phyloP scores from a whole-genome alignment of 192 early-diverging fungal species.

The Coemansia sp. region DNA sequence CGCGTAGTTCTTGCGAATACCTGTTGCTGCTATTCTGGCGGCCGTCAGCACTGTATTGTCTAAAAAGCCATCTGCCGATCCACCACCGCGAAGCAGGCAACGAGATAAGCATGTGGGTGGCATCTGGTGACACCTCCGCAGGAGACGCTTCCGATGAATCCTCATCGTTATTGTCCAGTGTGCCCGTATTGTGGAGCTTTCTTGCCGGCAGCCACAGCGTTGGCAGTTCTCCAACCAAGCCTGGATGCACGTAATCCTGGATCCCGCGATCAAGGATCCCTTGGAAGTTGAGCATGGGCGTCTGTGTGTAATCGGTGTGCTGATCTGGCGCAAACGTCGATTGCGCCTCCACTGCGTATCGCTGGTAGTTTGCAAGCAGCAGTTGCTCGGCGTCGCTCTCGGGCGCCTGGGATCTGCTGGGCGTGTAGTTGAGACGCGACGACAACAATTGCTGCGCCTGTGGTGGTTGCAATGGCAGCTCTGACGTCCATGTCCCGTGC shows the following conservation, averaged over 20 bases:
- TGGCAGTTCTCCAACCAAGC: constrained; percentile 66
- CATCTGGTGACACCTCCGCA: too few relatives aligned
- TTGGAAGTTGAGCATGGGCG: constrained; percentile 71
- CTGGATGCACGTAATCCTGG: constrained; percentile 66
- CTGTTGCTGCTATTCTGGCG: not conserved
- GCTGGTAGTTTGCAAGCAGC: constrained; percentile 49
- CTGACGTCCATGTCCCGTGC: too few relatives aligned
- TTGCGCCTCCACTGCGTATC: constrained; percentile 47
- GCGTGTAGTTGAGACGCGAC: constrained; percentile 42
- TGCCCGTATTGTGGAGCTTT: not conserved
- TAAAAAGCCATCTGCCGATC: not conserved
- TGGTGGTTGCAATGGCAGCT: constrained; percentile 10
- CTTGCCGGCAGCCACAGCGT: constrained; percentile 71
- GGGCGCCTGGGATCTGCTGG: not conserved
- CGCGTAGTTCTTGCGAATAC: not conserved
- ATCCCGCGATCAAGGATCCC: constrained; percentile 78
- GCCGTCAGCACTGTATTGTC: not conserved
- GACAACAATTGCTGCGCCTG: constrained; percentile 1
- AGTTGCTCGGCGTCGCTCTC: constrained; percentile 17
- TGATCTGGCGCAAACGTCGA: constrained; percentile 43
- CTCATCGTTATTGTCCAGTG: too few relatives aligned
- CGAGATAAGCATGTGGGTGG: not conserved
- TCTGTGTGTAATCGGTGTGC: constrained; percentile 69
- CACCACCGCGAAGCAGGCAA: not conserved
- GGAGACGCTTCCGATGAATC: not conserved